phyloP scores from a whole-genome alignment of 1,139 yeast species.

The Candida sp. region DNA sequence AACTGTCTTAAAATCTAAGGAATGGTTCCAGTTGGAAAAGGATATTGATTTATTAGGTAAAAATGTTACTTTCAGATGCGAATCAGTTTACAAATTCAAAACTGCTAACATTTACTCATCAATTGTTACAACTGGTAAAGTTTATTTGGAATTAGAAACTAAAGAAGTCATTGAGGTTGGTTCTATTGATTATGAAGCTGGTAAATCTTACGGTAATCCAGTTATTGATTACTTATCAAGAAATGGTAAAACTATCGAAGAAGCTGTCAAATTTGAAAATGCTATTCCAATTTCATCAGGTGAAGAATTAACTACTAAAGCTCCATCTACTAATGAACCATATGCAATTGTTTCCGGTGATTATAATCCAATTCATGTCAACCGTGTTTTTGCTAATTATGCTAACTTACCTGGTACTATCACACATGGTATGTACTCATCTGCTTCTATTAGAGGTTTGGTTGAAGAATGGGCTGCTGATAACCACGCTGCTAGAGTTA shows the following conservation, averaged over 20 bases:
- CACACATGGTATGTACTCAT: slow-evolving; percentile 98
- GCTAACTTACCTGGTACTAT: slow-evolving; percentile 96
- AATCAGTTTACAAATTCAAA: slow-evolving; percentile 81
- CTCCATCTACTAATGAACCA: slow-evolving; percentile 88
- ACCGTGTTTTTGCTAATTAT: slow-evolving; percentile 89
- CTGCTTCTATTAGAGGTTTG: slow-evolving; percentile 90
- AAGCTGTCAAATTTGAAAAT: slow-evolving; percentile 87
- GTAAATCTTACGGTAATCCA: slow-evolving; percentile 94
- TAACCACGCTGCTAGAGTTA: slow-evolving; percentile 91
- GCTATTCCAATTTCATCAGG: slow-evolving; percentile 84
- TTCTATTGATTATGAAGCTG: slow-evolving; percentile 85
- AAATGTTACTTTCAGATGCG: slow-evolving; percentile 85
- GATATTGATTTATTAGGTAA: slow-evolving; percentile 72
- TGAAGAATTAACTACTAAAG: slow-evolving; percentile 68
- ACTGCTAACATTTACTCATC: slow-evolving; percentile 72
- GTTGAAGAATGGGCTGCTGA: slow-evolving; percentile 99
- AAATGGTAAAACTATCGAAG: slow-evolving; percentile 92
- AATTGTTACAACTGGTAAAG: slow-evolving; percentile 83
- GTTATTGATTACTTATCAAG: slow-evolving; percentile 91
- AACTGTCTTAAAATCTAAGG: slow-evolving; percentile 91
- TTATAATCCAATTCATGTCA: slow-evolving; percentile 96
- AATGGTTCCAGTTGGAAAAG: slow-evolving; percentile 89
- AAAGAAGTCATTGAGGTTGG: slow-evolving; percentile 91
- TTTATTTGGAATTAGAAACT: slow-evolving; percentile 85
- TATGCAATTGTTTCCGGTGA: slow-evolving; percentile 98